phyloP scores from a whole-genome alignment of 352 stramenopile genomes.

The Globisporangium splendens region DNA sequence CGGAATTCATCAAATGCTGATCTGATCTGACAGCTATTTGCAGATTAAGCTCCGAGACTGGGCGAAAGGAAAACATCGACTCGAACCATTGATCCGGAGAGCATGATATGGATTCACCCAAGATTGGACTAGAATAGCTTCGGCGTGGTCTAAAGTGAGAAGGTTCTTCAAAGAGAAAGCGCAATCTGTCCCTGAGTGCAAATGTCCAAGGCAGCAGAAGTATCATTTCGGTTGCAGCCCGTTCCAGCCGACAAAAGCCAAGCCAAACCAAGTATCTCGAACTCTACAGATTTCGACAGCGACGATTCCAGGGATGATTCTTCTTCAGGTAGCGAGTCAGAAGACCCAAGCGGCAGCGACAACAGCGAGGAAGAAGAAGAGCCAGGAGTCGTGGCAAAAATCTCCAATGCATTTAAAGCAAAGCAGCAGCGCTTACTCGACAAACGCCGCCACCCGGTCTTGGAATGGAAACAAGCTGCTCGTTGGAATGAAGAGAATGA shows the following conservation, averaged over 20 bases:
- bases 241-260: background rate
- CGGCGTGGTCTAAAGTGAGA: background rate
- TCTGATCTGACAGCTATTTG: background rate
- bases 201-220: constrained; percentile 3
- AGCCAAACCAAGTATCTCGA: background rate
- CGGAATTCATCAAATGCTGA: background rate
- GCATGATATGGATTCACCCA: background rate
- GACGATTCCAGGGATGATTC: constrained; percentile 13
- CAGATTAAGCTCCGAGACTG: background rate
- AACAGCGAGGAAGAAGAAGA: constrained; percentile 33
- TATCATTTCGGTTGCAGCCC: background rate
- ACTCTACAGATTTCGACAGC: background rate
- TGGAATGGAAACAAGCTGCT: constrained; percentile 48
- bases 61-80: too few species aligned
- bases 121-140: too few species aligned
- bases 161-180: background rate
- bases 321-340: constrained; percentile 16
- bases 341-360: constrained; percentile 31
- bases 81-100: background rate
- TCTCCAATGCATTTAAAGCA: constrained; percentile 22
- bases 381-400: constrained; percentile 12
- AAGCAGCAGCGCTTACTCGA: constrained; percentile 45
- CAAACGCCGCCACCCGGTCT: constrained; percentile 33
- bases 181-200: background rate
- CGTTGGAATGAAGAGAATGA: constrained; percentile 41